Percentiles rank a stretch among this genome's conserved stretches.
Conservation (phyloP, 345 rosid genomes). For the Murraya paniculata region DNA sequence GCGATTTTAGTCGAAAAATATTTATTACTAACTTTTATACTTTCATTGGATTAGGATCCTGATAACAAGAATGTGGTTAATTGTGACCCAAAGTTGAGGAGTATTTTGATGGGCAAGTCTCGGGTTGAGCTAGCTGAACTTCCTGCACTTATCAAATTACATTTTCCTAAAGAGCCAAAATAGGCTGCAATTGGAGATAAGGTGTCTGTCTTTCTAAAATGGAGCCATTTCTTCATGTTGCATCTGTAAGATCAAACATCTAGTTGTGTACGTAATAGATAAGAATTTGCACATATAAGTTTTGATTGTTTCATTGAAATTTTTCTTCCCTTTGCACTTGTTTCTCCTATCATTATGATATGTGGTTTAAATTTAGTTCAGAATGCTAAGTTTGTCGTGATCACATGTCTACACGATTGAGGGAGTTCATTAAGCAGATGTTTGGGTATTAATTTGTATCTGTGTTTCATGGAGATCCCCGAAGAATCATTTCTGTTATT, state of each 20-base stretch:
- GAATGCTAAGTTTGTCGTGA: background rate
- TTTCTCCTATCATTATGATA: background rate
- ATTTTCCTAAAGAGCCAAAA: constrained; percentile 70
- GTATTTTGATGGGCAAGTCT: constrained; percentile 68
- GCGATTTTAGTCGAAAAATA: background rate
- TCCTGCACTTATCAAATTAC: constrained; percentile 75
- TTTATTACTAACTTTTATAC: background rate
- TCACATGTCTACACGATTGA: no score
- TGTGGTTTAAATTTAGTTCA: background rate
- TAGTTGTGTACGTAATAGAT: constrained; percentile 1
- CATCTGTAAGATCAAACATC: constrained; percentile 7
- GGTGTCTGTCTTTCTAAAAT: background rate
- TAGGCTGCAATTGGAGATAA: constrained; percentile 24
- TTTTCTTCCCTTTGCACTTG: background rate
- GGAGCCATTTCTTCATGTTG: background rate
- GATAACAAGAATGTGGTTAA: constrained; percentile 76
- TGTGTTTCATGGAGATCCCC: background rate
- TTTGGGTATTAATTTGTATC: background rate
- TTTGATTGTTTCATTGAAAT: background rate
- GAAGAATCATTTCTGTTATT: background rate
- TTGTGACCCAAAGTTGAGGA: constrained; percentile 73
- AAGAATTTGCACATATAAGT: background rate
- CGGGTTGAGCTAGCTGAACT: constrained; percentile 82
- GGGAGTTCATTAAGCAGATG: background rate
- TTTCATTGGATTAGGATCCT: constrained; percentile 52